Base-by-base conservation (phyloP, 1,284 basidiomycete genomes). In the Kwoniella shivajii region DNA sequence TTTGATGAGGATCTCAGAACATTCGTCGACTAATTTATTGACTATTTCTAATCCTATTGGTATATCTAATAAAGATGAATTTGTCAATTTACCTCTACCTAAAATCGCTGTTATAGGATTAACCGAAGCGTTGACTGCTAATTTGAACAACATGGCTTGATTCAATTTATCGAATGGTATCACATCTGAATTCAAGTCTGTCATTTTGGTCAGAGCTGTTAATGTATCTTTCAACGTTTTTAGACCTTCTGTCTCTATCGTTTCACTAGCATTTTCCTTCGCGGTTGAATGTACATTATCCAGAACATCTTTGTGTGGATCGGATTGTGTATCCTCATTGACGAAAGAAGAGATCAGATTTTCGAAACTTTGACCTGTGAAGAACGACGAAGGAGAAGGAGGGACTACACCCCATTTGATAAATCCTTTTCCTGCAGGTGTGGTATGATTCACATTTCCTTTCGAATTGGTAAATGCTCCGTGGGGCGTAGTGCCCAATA, bases 71-170 rank as follows among this genome's bases (percentile, higher is more conserved):
- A 92, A 74, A 0, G 86, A 84, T 18, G 92, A 92, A 68, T 96
- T 97, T 53, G 84, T 82, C 67, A 92, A 89, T 43, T 85, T 84
- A 0, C 69, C 72, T 14, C 63, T 61, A 24, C 73, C 74, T 58
- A 92, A 80, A 16, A 97, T 75, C 0, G 91, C 89, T 0, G 92
- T 92, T 61, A 98, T 81, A 0, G 94, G 87, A 71, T 97, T 95
- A 77, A 98, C 85, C 68, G 87, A 84, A 13, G 87, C 82, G 74
- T 96, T 94, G 63, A 91, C 84, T 31, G 88, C 90, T 50, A 97
- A 80, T 77, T 95, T 96, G 61, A 86, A 85, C 30, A 90, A 84
- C 76, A 93, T 84, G 6, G 83, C 80, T 30, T 86, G 79, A 62
- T 92, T 87, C 20, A 95, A 77, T 16, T 86, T 81, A 1, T 84